A percentile compares a stretch with the other conserved stretches of the same genome.
These are phyloP conservation scores for Colletotrichum australisinense DNA, from an alignment of 2,329 filamentous ascomycete species.

Conservation along the genomic window DNA sequence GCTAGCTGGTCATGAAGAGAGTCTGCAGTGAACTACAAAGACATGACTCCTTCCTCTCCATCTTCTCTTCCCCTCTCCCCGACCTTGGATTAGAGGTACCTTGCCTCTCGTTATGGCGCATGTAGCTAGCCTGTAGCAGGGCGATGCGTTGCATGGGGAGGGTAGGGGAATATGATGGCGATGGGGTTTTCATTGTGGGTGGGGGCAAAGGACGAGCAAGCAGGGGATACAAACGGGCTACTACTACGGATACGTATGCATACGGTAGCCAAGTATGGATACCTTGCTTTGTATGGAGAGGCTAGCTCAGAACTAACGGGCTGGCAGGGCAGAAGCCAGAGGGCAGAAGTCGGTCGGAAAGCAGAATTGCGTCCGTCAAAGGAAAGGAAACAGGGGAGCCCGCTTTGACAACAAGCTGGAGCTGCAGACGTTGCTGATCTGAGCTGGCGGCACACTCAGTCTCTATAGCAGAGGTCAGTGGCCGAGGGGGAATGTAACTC, in stretches of 20 bases:
- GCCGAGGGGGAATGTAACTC: background rate
- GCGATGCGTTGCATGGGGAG: slow-evolving; percentile 23
- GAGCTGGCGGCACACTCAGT: background rate
- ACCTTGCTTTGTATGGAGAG: background rate
- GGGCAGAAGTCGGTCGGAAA: background rate
- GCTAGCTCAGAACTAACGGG: background rate
- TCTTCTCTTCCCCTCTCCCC: too few relatives aligned
- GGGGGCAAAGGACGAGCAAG: background rate
- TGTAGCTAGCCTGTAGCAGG: slow-evolving; percentile 22
- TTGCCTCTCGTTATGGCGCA: background rate
- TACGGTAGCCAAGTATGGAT: background rate
- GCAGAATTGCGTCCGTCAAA: background rate
- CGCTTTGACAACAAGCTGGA: slow-evolving; percentile 22
- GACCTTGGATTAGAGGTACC: background rate
- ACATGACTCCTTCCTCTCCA: background rate
- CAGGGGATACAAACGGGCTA: background rate
- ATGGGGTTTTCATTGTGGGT: slow-evolving; percentile 1
- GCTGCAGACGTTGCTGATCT: slow-evolving; percentile 15
- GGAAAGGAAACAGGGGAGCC: slow-evolving; percentile 3
- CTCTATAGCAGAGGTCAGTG: slow-evolving; percentile 1
- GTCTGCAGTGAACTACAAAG: background rate
- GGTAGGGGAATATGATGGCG: slow-evolving; percentile 11
- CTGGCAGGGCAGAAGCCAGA: background rate
- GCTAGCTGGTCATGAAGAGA: background rate
- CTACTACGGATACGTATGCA: background rate